Evolutionary conservation across 257 asterid genomes (phyloP), one percentile per base, ranked within the genome.

Genomic region (Jaltomata sinuosa): DNA sequence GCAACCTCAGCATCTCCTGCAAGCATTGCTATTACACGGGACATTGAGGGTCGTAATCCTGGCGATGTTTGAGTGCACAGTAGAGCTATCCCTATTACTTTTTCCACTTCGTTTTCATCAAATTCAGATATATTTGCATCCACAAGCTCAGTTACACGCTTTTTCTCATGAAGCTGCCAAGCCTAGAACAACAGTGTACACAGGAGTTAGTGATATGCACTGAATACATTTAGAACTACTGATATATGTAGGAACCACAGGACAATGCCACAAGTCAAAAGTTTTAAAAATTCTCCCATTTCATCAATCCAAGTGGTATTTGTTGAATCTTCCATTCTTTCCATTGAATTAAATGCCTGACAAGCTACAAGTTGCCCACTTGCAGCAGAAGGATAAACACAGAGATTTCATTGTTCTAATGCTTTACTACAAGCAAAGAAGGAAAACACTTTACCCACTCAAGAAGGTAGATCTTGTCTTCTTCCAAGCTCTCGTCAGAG

Each of bases 41-140:
- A 91, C 97, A 91, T 93, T 22, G 89, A 85, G 6, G 95, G 97
- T 9, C 95, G 89, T 49, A 84, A 11, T 12, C 85, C 54, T 5
- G 95, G 97, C 29, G 93, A 69, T 47, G 95, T 87, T 78, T 94
- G 97, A n/a, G 92, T 94, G 90, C 97, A 94, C 11, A 93, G 85
- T 68, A 94, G 94, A 38, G 94, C 89, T 6, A 91, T 85, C 47
- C 89, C 91, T 8, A 93, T 88, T 19, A 91, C 87, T 64, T 90
- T 89, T 82, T 77, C 86, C 10, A 90, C 94, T 80, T 89, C 92
- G 5, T 85, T 83, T 1, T 61, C 88, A 2, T 93, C 79, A 80
- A 86, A 89, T 21, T 88, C 77, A 0, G 85, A 55, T 74, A 93
- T 25, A 22, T 74, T 82, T 21, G 88, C 84, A 85, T 93, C 95